Evolutionary conservation across 768 basidiomycete genomes (phyloP).

Genomic region (Dioszegia aurantiaca): DNA sequence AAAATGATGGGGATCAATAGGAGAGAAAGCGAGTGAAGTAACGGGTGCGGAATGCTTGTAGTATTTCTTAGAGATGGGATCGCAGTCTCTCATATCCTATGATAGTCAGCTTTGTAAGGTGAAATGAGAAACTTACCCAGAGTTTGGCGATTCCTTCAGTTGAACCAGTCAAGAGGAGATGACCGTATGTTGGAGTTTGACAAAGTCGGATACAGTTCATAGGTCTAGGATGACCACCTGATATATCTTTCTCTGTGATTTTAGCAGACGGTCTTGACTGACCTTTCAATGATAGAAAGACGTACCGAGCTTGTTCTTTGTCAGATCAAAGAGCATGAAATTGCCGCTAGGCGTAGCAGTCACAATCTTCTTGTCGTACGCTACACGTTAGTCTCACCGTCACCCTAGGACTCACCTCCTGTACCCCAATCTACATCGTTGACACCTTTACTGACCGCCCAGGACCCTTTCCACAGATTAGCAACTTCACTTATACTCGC

Average conservation of each 20-base stretch:
- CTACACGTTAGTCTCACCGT: constrained; percentile 15
- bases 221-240: constrained; percentile 40
- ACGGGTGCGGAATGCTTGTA: constrained; percentile 40
- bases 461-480: constrained; percentile 46
- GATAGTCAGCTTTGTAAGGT: neutral
- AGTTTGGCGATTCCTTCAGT: constrained; percentile 45
- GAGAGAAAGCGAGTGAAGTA: constrained; percentile 43
- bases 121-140: constrained; percentile 33
- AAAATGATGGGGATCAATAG: constrained; percentile 38
- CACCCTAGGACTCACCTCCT: constrained; percentile 32
- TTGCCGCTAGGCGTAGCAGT: constrained; percentile 48
- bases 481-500: constrained; percentile 38
- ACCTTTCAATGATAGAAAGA: neutral
- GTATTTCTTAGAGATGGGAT: constrained; percentile 31
- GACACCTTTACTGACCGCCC: constrained; percentile 42
- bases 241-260: constrained; percentile 33
- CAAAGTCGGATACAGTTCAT: constrained; percentile 41
- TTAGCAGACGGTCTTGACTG: constrained; percentile 6
- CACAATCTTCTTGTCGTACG: constrained; percentile 42
- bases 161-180: constrained; percentile 45
- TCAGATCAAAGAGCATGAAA: constrained; percentile 46
- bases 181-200: constrained; percentile 32
- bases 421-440: constrained; percentile 50
- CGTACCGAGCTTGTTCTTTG: constrained; percentile 44
- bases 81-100: constrained; percentile 44